phyloP scores from a whole-genome alignment of 192 early-diverging fungal genomes.

The Geosiphon pyriformis region DNA sequence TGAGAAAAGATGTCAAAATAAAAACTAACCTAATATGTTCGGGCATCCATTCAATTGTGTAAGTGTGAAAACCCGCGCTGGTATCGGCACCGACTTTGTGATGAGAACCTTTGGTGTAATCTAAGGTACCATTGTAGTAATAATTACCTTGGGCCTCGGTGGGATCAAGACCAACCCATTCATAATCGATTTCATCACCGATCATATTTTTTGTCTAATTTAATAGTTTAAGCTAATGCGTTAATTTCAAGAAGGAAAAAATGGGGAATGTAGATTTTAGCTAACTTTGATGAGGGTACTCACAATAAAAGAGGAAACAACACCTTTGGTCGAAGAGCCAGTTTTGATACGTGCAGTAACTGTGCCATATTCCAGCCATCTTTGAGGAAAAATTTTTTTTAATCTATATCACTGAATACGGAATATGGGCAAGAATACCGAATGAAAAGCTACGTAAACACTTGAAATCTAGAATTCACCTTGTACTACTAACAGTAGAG shows the following conservation, averaged over 20 bases:
- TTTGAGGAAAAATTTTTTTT: too few species aligned
- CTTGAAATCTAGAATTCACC: too few species aligned
- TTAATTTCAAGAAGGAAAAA: slow-evolving; percentile 22
- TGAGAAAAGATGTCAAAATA: too few species aligned
- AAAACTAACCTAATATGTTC: slow-evolving; percentile 48
- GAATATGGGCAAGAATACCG: too few species aligned
- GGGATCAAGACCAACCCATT: slow-evolving; percentile 51
- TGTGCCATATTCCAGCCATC: slow-evolving; percentile 56
- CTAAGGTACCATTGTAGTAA: slow-evolving; percentile 49
- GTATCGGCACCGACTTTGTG: slow-evolving; percentile 35
- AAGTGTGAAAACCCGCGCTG: slow-evolving; percentile 40
- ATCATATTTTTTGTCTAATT: slow-evolving; percentile 33
- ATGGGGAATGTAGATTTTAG: too few species aligned
- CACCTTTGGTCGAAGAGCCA: slow-evolving; percentile 43
- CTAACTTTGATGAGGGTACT: too few species aligned
- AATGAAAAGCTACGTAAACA: too few species aligned
- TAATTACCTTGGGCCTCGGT: slow-evolving; percentile 56
- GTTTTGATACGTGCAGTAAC: slow-evolving; percentile 49
- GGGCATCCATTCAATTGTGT: slow-evolving; percentile 55
- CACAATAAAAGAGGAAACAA: slow-evolving; percentile 55
- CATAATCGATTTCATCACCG: slow-evolving; percentile 65
- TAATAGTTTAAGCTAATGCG: slow-evolving; percentile 9
- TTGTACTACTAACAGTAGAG: slow-evolving; percentile 46
- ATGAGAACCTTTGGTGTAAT: slow-evolving; percentile 50
- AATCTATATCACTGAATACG: too few species aligned